Evolutionary conservation across 2,329 filamentous ascomycete genomes (phyloP), one percentile per base, ranked within the genome.

Genomic region (Epichloe sibirici): DNA sequence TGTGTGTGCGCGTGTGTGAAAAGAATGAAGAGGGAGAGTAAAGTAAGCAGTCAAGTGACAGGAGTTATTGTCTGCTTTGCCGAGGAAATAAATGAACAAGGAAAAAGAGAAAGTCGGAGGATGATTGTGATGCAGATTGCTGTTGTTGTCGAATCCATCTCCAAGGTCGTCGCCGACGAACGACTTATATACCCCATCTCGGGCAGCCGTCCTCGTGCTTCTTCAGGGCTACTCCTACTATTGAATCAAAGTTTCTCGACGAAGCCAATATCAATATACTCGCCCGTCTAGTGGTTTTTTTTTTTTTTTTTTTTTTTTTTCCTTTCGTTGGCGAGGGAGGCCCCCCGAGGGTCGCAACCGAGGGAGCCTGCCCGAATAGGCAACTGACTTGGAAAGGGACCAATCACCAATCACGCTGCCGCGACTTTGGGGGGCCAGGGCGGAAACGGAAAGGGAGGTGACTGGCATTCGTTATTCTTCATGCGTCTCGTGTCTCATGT

Each of bases 301-400:
- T 28, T 9, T 31, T 31, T 31, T 31, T 25, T 8, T 31, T 9
- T 31, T n/a, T n/a, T n/a, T n/a, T n/a, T n/a, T n/a, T n/a, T 4
- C 4, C 28, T 21, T 4, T 11, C 28, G 28, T 31, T 11, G 8
- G 0, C 28, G 28, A 31, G 28, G 23, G 28, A 31, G 28, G 28
- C 8, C 28, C 28, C 28, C 28, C 28, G 28, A 31, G 28, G 28
- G 48, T 13, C 17, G 35, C 21, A 38, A n/a, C n/a, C 48, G 39
- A 44, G 48, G 39, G 48, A 51, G 48, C 39, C 45, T 45, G 48
- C 48, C 48, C 17, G 25, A 51, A 44, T 45, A 45, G 48, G 48
- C 38, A 51, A 38, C 9, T 12, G 37, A 2, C 35, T 42, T 8
- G 48, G 2, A 17, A 34, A 42, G 17, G 17, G 8, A 34, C 48